Evolutionary conservation across 208 protist genomes (phyloP).

Genomic region (Leishmania lainsoni): DNA sequence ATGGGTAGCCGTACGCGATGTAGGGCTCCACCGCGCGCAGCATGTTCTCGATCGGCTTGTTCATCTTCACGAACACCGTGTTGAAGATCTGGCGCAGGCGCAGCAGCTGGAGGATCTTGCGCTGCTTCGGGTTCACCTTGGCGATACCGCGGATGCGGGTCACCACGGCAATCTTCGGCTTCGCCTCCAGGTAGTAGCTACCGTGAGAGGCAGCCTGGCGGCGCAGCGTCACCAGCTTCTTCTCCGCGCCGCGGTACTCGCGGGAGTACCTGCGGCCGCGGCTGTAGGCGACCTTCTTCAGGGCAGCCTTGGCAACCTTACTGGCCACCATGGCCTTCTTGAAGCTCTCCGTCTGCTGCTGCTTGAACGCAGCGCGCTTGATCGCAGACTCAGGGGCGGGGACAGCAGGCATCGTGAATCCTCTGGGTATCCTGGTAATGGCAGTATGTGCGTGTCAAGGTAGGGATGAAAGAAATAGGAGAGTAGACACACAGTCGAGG

Average conservation of each 20-base stretch:
- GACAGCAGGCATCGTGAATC: conserved; percentile 49
- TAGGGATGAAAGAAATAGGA: too few species aligned
- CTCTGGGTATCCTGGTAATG: too few species aligned
- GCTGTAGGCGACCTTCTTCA: conserved; percentile 77
- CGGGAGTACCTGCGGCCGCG: conserved; percentile 93
- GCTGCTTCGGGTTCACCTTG: conserved; percentile 96
- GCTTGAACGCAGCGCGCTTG: conserved; percentile 91
- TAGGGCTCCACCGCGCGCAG: conserved; percentile 98
- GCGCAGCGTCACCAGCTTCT: conserved; percentile 80
- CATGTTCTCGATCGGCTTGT: conserved; percentile 99
- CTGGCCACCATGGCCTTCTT: conserved; percentile 79
- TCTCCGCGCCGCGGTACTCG: conserved; percentile 95
- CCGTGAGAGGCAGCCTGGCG: conserved; percentile 92
- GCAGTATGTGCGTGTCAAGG: too few species aligned
- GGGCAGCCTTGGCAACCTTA: conserved; percentile 66
- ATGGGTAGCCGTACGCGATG: conserved; percentile 99
- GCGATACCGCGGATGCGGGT: conserved; percentile 99
- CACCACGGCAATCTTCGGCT: conserved; percentile 99
- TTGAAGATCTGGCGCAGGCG: conserved; percentile 99
- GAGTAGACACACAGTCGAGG: too few species aligned
- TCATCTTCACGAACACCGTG: conserved; percentile 99
- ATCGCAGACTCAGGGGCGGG: conserved; percentile 88
- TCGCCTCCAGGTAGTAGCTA: conserved; percentile 98
- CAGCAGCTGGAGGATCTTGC: conserved; percentile 99
- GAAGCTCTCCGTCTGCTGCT: conserved; percentile 91